Evolutionary conservation across 495 filamentous ascomycete genomes (phyloP).

Genomic region (Platismatia glauca): DNA sequence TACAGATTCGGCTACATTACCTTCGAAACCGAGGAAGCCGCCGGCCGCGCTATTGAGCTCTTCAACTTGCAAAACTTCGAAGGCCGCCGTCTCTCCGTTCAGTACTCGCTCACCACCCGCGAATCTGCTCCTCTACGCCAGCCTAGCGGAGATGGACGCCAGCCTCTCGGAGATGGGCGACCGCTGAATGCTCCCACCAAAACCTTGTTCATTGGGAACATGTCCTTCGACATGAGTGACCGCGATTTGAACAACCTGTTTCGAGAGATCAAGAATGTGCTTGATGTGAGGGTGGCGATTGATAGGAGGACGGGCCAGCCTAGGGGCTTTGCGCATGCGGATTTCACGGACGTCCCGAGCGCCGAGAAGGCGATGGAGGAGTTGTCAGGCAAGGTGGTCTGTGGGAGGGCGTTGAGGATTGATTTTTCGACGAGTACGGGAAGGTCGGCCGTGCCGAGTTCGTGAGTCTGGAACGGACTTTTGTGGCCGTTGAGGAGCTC

Average conservation of each 20-base stretch:
- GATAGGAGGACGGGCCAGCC: constrained; percentile 82
- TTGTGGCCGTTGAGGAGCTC: not conserved
- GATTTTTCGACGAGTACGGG: constrained; percentile 44
- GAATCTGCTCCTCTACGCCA: constrained; percentile 3
- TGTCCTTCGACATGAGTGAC: constrained; percentile 84
- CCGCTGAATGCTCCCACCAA: constrained; percentile 42
- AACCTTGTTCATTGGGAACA: constrained; percentile 80
- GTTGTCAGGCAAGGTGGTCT: constrained; percentile 49
- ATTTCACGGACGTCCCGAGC: constrained; percentile 60
- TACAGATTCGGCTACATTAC: constrained; percentile 70
- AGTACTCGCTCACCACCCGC: constrained; percentile 38
- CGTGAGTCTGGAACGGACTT: not conserved
- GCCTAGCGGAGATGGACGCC: not conserved
- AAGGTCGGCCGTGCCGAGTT: constrained; percentile 1
- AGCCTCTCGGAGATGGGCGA: not conserved
- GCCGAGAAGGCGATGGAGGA: constrained; percentile 50
- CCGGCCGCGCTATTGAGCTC: constrained; percentile 51
- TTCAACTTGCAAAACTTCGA: constrained; percentile 65
- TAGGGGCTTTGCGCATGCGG: constrained; percentile 82
- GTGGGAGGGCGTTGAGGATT: constrained; percentile 56
- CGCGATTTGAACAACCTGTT: constrained; percentile 79
- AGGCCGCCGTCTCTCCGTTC: constrained; percentile 64
- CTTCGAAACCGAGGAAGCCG: constrained; percentile 49
- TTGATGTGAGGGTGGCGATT: constrained; percentile 81
- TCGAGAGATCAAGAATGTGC: constrained; percentile 56